Evolutionary conservation across 2,329 filamentous ascomycete species (phyloP), one percentile per base, ranked within the genome.

Genomic region (Colletotrichum salicis): DNA sequence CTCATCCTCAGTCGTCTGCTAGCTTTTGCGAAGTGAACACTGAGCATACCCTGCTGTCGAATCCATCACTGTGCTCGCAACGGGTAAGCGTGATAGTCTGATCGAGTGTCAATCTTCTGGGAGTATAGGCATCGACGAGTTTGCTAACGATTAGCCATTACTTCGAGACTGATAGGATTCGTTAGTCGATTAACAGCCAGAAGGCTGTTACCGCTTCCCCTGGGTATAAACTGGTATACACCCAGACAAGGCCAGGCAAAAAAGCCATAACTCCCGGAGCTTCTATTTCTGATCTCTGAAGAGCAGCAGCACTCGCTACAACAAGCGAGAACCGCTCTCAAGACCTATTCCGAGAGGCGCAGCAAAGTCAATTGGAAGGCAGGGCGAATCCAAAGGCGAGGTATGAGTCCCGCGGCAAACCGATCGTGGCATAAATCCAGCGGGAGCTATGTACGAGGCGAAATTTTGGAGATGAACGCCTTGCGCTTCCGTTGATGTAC

Each of bases 381-480:
- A 15, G 31, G 51, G 31, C 37, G 51, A 31, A 51, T 10, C 35
- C 63, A 48, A 67, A 67, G 67, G 41, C 67, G 63, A 70, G 35
- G 48, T 56, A 55, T 35, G 63, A 61, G 56, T 37, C 11, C 37
- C 4, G 56, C 15, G 3, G 10, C 22, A 15, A n/a, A 10, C 27
- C 22, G n/a, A 48, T 48, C 41, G 41, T 48, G 19, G 41, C 41
- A 48, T 48, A 11, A 48, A n/a, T n/a, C 19, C 4, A 48, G 19
- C 19, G 41, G 19, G 15, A 48, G 19, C 8, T 48, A 1, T 19
- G n/a, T 7, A 22, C 10, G 41, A 48, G 41, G 41, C 41, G 19
- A 19, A 4, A 5, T 22, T 8, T 48, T n/a, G 41, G 19, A 48
- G 15, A 48, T 8, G 11, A 19, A 48, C 19, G 41, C 41, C 10